Evolutionary conservation across 345 rosid species (phyloP), one percentile per base, ranked within the genome.

Genomic region (Acer saccharum): DNA sequence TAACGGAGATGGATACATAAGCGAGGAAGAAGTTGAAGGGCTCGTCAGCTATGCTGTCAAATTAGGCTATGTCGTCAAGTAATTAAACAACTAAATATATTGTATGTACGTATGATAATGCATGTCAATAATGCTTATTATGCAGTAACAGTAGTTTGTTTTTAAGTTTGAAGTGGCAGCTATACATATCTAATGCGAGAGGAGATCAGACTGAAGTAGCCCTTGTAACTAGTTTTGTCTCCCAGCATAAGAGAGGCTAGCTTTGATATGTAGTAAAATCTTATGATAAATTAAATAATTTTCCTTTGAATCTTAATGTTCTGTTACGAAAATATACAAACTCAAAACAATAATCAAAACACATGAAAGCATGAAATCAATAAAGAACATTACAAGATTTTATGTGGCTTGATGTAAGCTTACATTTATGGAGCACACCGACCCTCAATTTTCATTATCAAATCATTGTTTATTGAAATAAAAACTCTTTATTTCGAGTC

Each of bases 11-110:
- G 25, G 80, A 12, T 41, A 2, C 29, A 50, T 67, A 10, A 44
- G 46, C 13, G 64, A 65, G 2, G 21, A 39, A 8, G 82, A 79
- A 72, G 20, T 75, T 5, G 77, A 65, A 12, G 21, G 23, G 29
- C 66, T 71, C 2, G 66, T 68, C 16, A 2, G 41, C 2, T 81
- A 73, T 23, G 55, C 67, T 68, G 6, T 3, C 64, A 17, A 21
- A 67, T 3, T 54, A 8, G 72, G 68, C 13, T 65, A 72, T n/a
- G 20, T 2, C 8, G 13, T 71, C 10, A 9, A 27, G 39, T 66
- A 66, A n/a, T n/a, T n/a, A n/a, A 41, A 7, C 25, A 20, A 23
- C 32, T 1, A 18, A 46, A 80, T 35, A 32, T 32, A 74, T 14
- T 54, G 58, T 54, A 52, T 4, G 18, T 13, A 46, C 1, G 50